phyloP scores from a whole-genome alignment of 2,329 filamentous ascomycete genomes.

The Apiospora kogelbergensis region DNA sequence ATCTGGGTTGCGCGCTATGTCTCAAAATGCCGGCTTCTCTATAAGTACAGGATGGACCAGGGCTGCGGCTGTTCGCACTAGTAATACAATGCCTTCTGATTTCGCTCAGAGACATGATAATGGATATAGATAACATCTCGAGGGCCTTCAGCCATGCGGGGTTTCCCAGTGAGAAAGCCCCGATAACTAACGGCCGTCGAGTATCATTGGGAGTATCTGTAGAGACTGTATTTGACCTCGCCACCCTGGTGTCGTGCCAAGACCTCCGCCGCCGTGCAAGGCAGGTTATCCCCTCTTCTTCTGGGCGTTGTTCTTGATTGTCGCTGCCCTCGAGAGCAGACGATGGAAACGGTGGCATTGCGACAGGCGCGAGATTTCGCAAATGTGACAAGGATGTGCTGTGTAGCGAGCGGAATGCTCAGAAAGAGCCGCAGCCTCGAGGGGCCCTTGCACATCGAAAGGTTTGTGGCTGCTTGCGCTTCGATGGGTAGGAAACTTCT shows the following conservation, averaged over 20 bases:
- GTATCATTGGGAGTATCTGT: slow-evolving; percentile 7
- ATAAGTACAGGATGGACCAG: slow-evolving; percentile 4
- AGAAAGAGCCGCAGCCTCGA: background rate
- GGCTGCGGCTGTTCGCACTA: slow-evolving; percentile 5
- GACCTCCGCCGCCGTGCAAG: background rate
- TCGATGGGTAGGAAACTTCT: background rate
- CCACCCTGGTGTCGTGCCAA: background rate
- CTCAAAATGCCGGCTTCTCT: background rate
- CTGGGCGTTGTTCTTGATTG: background rate
- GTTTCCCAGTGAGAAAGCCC: background rate
- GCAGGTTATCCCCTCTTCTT: background rate
- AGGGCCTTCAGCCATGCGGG: background rate
- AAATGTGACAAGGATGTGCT: background rate
- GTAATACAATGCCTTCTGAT: slow-evolving; percentile 10
- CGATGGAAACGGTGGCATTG: background rate
- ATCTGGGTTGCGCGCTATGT: background rate
- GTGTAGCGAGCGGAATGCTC: background rate
- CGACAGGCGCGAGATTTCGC: background rate
- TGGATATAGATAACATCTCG: background rate
- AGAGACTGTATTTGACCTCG: slow-evolving; percentile 11
- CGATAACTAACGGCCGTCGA: background rate
- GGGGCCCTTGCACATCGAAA: background rate
- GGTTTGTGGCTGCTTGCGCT: background rate
- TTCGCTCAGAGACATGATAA: background rate
- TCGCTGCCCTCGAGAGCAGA: background rate